Evolutionary conservation across 192 early-diverging fungal species (phyloP), one percentile per base, ranked within the genome.

Genomic region (Haplosporangium gracile): DNA sequence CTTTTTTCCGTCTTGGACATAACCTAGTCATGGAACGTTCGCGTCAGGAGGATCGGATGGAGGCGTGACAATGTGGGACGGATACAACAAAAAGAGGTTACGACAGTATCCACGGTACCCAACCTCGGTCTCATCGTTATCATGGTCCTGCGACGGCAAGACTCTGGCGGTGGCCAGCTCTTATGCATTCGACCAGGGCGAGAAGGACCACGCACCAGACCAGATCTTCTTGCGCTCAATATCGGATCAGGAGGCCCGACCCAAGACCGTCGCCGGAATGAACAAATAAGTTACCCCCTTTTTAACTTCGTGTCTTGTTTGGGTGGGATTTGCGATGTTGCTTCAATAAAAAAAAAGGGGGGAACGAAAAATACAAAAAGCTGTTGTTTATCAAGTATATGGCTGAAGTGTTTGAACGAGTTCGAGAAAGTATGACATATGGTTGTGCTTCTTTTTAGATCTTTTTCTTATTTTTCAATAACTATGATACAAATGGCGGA

Each of bases 111-210:
- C 95, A 26, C 89, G 91, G 26, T 98, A 97, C 83, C 94, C 96
- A 10, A 92, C 97, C 26, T 92, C 95, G 36, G 92, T 99, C 68
- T 88, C 97, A 3, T 90, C 94, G 10, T 90, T 99, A 39, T 92
- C 93, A 34, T 98, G 99, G 88, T 96, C 92, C 70, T 91, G 91
- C 22, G 94, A 96, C 80, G 98, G 98, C 5, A 91, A 74, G 47
- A 80, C 88, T 36, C 87, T 99, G 75, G 98, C 98, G 18, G 89
- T 99, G 49, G 98, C 98, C 0, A 93, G 94, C 29, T 96, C 95
- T 26, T 99, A 99, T 89, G 97, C 97, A 2, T 99, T 93, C 88
- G 98, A 99, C 69, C 97, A 98, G 78, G 97, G 97, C 53, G 96
- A 97, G 75, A 96, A 95, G 82, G 95, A 96, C 71, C 96, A 96